These are phyloP conservation scores for Nannochloris sp. DNA, from an alignment of 139 green algal species.

Conservation along the genomic window DNA sequence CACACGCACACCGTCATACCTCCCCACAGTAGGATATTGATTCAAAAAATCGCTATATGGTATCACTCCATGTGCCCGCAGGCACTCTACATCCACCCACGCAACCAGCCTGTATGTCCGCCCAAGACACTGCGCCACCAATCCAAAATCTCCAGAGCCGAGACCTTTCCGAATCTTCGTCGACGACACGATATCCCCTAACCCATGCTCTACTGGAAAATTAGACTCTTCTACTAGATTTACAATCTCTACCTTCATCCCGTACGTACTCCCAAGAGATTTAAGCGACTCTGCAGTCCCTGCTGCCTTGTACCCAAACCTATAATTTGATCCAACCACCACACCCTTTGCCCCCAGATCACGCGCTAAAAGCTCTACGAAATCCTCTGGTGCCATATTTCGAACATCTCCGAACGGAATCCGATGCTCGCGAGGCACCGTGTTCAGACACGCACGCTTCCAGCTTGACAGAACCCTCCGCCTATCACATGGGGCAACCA, in stretches of 20 bases:
- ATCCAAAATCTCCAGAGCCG: conserved; percentile 26
- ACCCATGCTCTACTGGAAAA: neutral
- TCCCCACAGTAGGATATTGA: neutral
- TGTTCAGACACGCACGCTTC: conserved; percentile 33
- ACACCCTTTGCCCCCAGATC: conserved; percentile 68
- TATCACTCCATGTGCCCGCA: too few species aligned
- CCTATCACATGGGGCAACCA: conserved; percentile 68
- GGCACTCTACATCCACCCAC: too few species aligned
- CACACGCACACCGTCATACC: neutral
- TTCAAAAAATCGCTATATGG: neutral
- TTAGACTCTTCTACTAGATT: conserved; percentile 7
- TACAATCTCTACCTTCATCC: conserved; percentile 34
- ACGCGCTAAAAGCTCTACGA: conserved; percentile 68
- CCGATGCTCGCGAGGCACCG: conserved; percentile 45
- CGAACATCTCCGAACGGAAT: conserved; percentile 77
- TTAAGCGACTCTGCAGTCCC: conserved; percentile 53
- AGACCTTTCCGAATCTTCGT: conserved; percentile 45
- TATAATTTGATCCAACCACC: conserved; percentile 80
- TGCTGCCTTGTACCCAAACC: conserved; percentile 79
- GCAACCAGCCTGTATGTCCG: conserved; percentile 33
- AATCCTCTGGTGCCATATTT: conserved; percentile 59
- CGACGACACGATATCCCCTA: conserved; percentile 30
- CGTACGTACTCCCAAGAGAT: conserved; percentile 35
- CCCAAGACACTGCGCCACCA: conserved; percentile 28
- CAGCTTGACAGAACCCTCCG: conserved; percentile 59